These are phyloP conservation scores for Rhododendron williamsianum DNA, from an alignment of 148 eudicot species.

Conservation along the genomic window DNA sequence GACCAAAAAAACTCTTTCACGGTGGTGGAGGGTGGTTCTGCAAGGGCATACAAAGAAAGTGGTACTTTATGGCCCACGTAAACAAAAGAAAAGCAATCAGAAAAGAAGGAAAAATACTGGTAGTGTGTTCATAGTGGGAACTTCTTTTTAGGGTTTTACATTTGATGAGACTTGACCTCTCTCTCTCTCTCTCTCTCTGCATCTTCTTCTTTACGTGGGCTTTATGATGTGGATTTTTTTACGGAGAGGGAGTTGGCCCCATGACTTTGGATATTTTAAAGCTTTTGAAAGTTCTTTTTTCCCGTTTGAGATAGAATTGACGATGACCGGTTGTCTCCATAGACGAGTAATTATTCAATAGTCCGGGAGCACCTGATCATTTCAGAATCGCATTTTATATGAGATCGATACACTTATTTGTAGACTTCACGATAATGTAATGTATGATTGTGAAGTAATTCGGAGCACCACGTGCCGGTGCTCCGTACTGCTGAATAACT, in stretches of 20 bases:
- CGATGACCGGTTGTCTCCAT: neutral
- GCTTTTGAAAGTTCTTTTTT: neutral
- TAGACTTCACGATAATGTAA: too few species aligned
- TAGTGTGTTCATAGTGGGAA: constrained; percentile 35
- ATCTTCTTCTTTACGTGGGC: constrained; percentile 2
- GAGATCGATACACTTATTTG: too few species aligned
- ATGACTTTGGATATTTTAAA: neutral
- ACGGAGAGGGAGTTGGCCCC: constrained; percentile 4
- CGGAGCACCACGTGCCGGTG: too few species aligned
- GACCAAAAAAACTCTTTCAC: neutral
- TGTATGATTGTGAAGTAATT: too few species aligned
- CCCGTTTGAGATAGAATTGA: neutral
- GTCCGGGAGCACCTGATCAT: too few species aligned
- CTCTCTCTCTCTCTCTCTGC: neutral
- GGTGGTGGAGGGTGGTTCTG: neutral
- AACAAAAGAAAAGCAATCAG: constrained; percentile 14
- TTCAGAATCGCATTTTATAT: too few species aligned
- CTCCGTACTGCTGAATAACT: too few species aligned
- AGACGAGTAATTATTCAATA: neutral
- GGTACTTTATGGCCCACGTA: constrained; percentile 14
- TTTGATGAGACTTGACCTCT: constrained; percentile 31
- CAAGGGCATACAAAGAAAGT: neutral
- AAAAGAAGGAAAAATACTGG: neutral
- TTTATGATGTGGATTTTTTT: neutral
- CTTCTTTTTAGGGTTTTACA: constrained; percentile 40